phyloP scores from a whole-genome alignment of 768 basidiomycete species.

The Rhodotorula paludigena region DNA sequence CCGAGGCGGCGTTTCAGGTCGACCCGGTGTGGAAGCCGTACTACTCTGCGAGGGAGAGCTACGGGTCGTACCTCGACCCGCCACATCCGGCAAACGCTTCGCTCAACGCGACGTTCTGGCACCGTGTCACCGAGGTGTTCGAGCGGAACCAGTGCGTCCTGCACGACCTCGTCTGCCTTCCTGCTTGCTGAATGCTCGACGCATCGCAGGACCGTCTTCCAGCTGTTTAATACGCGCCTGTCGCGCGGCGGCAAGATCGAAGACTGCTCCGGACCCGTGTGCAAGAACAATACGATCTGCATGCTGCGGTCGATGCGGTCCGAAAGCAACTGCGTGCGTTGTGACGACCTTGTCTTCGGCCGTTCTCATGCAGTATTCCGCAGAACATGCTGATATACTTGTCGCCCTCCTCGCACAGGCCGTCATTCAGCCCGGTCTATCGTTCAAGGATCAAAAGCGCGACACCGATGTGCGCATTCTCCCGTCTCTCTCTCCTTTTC shows the following conservation, averaged over 20 bases:
- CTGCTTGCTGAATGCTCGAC: background rate
- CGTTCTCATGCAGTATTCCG: background rate
- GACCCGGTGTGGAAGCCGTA: constrained; percentile 52
- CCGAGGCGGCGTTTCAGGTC: constrained; percentile 47
- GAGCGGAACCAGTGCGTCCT: constrained; percentile 24
- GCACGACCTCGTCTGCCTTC: background rate
- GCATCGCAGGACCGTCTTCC: constrained; percentile 18
- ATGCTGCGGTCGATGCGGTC: constrained; percentile 51
- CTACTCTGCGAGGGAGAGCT: constrained; percentile 58
- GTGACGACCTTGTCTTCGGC: too few species aligned
- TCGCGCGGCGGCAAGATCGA: constrained; percentile 50
- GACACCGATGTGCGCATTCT: constrained; percentile 27
- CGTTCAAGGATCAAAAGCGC: constrained; percentile 38
- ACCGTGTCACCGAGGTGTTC: constrained; percentile 54
- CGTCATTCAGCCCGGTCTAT: constrained; percentile 23
- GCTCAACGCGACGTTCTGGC: constrained; percentile 59
- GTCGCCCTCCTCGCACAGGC: constrained; percentile 16
- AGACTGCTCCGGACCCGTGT: constrained; percentile 47
- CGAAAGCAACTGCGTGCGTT: constrained; percentile 31
- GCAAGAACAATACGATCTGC: constrained; percentile 52
- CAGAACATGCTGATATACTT: too few species aligned
- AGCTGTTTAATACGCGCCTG: constrained; percentile 53
- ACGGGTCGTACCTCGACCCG: constrained; percentile 48
- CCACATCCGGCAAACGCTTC: constrained; percentile 46
- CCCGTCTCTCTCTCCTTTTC: too few species aligned